Conservation (phyloP, 1,284 basidiomycete genomes). For the Rhodotorula sp. region DNA sequence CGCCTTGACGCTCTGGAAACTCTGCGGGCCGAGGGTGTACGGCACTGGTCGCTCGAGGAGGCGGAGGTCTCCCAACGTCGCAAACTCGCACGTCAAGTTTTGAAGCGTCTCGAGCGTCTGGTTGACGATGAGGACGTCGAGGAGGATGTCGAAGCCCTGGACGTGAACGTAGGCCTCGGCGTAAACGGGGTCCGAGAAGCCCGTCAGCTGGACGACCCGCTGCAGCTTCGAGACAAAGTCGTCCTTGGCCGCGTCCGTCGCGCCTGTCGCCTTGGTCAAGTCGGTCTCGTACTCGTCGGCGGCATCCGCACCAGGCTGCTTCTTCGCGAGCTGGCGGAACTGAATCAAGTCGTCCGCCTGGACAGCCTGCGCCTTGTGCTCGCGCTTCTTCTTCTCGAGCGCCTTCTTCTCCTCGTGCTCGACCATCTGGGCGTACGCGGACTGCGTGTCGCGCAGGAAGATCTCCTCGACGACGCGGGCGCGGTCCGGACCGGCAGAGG, state of each 20-base stretch:
- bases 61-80: conserved; percentile 94
- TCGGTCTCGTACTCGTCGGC: conserved; percentile 83
- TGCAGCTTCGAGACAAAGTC: conserved; percentile 96
- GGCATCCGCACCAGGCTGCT: conserved; percentile 64
- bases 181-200: conserved; percentile 98
- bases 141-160: conserved; percentile 94
- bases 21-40: conserved; percentile 90
- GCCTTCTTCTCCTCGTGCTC: conserved; percentile 85
- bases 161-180: conserved; percentile 98
- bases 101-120: conserved; percentile 93
- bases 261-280: conserved; percentile 83
- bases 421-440: conserved; percentile 92
- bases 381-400: conserved; percentile 81
- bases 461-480: conserved; percentile 64
- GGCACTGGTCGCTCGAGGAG: conserved; percentile 91
- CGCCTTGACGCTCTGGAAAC: conserved; percentile 97
- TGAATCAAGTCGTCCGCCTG: conserved; percentile 90
- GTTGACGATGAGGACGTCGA: conserved; percentile 96
- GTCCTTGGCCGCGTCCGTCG: conserved; percentile 70
- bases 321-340: conserved; percentile 95
- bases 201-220: conserved; percentile 92
- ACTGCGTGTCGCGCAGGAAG: conserved; percentile 89
- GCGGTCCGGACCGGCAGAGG: conserved; percentile 12
- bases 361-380: conserved; percentile 67
- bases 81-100: conserved; percentile 96